Base-by-base conservation (phyloP, 2,329 filamentous ascomycete species). In the Aspergillus brasiliensis region DNA sequence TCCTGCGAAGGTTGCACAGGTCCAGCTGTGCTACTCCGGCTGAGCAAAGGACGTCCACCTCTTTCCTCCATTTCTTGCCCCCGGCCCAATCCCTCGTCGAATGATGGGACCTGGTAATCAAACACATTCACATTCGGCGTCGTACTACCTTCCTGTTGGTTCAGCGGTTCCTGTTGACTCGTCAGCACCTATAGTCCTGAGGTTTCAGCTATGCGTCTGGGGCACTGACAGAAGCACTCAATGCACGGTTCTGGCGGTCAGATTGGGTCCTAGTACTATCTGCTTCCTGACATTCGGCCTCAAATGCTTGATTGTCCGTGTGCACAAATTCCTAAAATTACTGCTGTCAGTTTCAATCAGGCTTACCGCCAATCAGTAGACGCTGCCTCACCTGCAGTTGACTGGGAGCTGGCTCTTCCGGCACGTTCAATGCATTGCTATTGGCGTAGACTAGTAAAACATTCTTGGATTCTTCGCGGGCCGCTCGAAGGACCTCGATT, bases 361-460 rank as follows among this genome's bases (percentile, higher is more conserved):
- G 6, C 21, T 25, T 13, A 6, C 28, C 3, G 8, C 15, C 25
- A n/a, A 25, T 44, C 8, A 15, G 31, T 34, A 13, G 5, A 34
- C 15, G n/a, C 40, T 27, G 10, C 48, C 68, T 64, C 71, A 80
- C 78, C 67, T 76, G 72, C 54, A 81, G 70, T 51, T 74, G 66
- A 21, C 68, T 57, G 1, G 77, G 77, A 25, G 73, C 63, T 31
- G 71, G 64, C 7, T 68, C 70, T 19, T 68, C 69, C 47, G 68
- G 64, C 51, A 73, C 71, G 23, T 69, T 70, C 58, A 81, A 67
- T 19, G 80, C 79, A 57, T 74, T 74, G 21, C 83, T 80, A 65
- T 80, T 85, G 19, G 85, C 86, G 68, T 88, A 88, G 2, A 88
- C 81, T 8, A 88, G 78, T 1, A 88, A 71, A 2, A 81, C 83